These are phyloP conservation scores for Priceomyces carsonii DNA, from an alignment of 805 yeast genomes.

Conservation along the genomic window DNA sequence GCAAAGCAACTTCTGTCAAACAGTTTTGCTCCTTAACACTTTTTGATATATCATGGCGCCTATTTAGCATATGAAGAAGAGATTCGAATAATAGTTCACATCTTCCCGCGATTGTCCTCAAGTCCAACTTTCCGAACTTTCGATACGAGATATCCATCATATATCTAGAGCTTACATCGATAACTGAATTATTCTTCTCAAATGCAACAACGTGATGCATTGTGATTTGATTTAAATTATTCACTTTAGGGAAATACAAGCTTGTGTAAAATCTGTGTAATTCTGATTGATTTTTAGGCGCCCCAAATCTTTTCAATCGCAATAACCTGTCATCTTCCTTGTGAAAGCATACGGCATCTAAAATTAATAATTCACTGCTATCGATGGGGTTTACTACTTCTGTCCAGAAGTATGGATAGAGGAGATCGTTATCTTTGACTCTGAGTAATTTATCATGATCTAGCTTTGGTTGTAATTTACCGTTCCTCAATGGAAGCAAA, in stretches of 20 bases:
- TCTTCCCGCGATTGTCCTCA: conserved; percentile 27
- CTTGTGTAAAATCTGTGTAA: conserved; percentile 12
- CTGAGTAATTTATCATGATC: conserved; percentile 16
- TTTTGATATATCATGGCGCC: conserved; percentile 2
- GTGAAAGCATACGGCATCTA: conserved; percentile 30
- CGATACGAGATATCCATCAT: conserved; percentile 31
- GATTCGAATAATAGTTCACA: conserved; percentile 25
- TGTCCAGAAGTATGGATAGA: conserved; percentile 39
- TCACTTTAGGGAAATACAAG: conserved; percentile 19
- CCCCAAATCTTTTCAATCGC: conserved; percentile 17
- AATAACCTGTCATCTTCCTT: conserved; percentile 26
- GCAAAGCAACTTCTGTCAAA: conserved; percentile 21
- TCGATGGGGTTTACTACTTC: conserved; percentile 33
- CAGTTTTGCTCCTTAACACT: conserved; percentile 19
- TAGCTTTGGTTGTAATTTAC: conserved; percentile 22
- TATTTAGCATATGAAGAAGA: conserved; percentile 21
- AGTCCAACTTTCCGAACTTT: conserved; percentile 27
- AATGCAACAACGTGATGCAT: conserved; percentile 31
- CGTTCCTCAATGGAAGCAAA: conserved; percentile 15
- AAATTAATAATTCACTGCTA: conserved; percentile 20
- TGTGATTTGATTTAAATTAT: conserved; percentile 26
- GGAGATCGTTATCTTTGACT: conserved; percentile 31
- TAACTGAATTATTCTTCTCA: conserved; percentile 14
- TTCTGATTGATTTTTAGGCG: conserved; percentile 1
- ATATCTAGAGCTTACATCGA: conserved; percentile 33